Evolutionary conservation across 768 basidiomycete genomes (phyloP).

Genomic region (Cubamyces lactineus): DNA sequence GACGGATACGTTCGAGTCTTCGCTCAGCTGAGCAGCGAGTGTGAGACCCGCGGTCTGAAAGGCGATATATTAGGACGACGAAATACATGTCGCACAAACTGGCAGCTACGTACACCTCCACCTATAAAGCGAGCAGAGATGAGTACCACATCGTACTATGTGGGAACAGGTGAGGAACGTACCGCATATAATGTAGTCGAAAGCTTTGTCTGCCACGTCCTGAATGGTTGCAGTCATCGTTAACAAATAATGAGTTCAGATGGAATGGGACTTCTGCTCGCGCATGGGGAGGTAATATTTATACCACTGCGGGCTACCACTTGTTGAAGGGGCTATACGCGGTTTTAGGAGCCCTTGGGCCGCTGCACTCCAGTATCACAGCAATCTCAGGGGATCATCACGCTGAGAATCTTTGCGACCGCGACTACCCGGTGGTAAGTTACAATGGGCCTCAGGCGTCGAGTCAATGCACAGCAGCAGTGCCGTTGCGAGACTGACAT

Average conservation of each 20-base stretch:
- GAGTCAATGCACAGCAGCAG: too few species aligned
- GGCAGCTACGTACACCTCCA: constrained; percentile 23
- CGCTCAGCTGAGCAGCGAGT: constrained; percentile 43
- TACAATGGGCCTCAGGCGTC: too few species aligned
- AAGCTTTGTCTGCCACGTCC: constrained; percentile 22
- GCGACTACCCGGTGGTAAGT: too few species aligned
- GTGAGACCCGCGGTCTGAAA: constrained; percentile 41
- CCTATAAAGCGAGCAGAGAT: constrained; percentile 8
- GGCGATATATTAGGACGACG: background rate
- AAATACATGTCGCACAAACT: background rate
- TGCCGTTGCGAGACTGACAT: too few species aligned
- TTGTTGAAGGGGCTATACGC: too few species aligned
- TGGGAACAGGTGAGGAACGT: background rate
- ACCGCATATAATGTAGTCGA: constrained; percentile 28
- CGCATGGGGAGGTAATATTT: too few species aligned
- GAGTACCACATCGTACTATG: background rate
- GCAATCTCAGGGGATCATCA: too few species aligned
- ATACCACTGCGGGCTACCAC: too few species aligned
- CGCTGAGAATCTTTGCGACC: too few species aligned
- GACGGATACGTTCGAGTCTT: constrained; percentile 41
- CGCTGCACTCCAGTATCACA: too few species aligned
- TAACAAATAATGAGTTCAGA: background rate
- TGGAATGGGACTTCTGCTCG: background rate
- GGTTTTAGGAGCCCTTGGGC: too few species aligned
- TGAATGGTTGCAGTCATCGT: constrained; percentile 22